Evolutionary conservation across 768 basidiomycete species (phyloP).

Genomic region (Lactifluus volemus): DNA sequence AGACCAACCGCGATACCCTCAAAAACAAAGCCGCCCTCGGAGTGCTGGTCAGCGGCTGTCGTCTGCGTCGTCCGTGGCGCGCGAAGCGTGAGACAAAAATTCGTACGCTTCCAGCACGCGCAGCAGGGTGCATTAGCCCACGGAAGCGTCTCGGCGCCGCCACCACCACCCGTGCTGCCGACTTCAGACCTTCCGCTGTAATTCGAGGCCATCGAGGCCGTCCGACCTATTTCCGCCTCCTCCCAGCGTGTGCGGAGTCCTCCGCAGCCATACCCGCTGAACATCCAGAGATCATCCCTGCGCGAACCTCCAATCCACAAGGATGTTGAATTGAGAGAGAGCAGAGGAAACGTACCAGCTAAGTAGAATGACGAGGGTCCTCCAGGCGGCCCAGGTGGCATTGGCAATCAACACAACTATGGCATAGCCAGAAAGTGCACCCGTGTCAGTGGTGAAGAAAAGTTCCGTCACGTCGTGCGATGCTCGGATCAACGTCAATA

Average conservation of each 20-base stretch:
- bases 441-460: slow-evolving; percentile 60
- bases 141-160: slow-evolving; percentile 21
- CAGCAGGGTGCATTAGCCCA: too few relatives aligned
- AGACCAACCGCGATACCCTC: slow-evolving; percentile 52
- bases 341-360: too few relatives aligned
- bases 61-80: slow-evolving; percentile 19
- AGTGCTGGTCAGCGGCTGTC: slow-evolving; percentile 25
- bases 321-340: slow-evolving; percentile 26
- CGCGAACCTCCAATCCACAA: slow-evolving; percentile 36
- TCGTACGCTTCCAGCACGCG: too few relatives aligned
- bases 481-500: slow-evolving; percentile 35
- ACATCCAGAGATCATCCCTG: too few relatives aligned
- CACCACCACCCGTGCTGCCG: slow-evolving; percentile 13
- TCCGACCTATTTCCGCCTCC: slow-evolving; percentile 64
- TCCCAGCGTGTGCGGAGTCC: slow-evolving; percentile 82
- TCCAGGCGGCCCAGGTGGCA: slow-evolving; percentile 74
- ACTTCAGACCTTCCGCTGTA: slow-evolving; percentile 38
- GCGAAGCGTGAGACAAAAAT: too few relatives aligned
- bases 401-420: slow-evolving; percentile 74
- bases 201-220: slow-evolving; percentile 27
- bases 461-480: slow-evolving; percentile 53
- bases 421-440: slow-evolving; percentile 59
- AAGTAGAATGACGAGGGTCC: slow-evolving; percentile 38
- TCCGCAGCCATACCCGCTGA: slow-evolving; percentile 34
- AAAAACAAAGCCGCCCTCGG: slow-evolving; percentile 30